phyloP scores from a whole-genome alignment of 345 rosid species.

The Gossypium thurberi region DNA sequence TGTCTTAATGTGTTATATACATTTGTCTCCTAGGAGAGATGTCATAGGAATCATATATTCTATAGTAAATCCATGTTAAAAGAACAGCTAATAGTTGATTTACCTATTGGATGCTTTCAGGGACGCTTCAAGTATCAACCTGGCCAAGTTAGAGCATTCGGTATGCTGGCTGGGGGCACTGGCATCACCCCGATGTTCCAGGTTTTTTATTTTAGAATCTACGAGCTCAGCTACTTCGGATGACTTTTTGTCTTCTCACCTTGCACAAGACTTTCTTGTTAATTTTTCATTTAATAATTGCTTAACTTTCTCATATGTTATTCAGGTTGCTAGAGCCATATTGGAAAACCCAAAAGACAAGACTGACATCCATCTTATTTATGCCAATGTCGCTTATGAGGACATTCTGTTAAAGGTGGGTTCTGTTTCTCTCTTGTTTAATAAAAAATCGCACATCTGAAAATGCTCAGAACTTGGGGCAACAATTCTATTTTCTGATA shows the following conservation, averaged over 20 bases:
- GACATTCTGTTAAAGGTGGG: conserved; percentile 89
- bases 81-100: background rate
- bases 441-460: background rate
- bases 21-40: background rate
- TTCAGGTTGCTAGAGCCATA: conserved; percentile 81
- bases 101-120: conserved; percentile 20
- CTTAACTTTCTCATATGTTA: conserved; percentile 14
- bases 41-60: background rate
- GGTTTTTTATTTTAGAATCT: conserved; percentile 22
- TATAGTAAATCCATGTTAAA: background rate
- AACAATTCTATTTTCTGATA: background rate
- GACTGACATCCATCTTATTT: conserved; percentile 80
- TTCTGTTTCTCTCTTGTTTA: background rate
- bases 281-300: background rate
- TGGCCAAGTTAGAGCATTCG: conserved; percentile 55
- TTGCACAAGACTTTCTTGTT: background rate
- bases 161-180: conserved; percentile 73
- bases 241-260: background rate
- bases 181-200: conserved; percentile 79
- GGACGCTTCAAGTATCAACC: conserved; percentile 67
- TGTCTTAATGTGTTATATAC: background rate
- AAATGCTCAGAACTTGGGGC: background rate
- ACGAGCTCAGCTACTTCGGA: background rate
- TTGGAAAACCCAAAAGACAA: conserved; percentile 75
- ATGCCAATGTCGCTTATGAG: conserved; percentile 79